Evolutionary conservation across 331 rosid genomes (phyloP), one percentile per base, ranked within the genome.

Genomic region (Rosa hybrid): DNA sequence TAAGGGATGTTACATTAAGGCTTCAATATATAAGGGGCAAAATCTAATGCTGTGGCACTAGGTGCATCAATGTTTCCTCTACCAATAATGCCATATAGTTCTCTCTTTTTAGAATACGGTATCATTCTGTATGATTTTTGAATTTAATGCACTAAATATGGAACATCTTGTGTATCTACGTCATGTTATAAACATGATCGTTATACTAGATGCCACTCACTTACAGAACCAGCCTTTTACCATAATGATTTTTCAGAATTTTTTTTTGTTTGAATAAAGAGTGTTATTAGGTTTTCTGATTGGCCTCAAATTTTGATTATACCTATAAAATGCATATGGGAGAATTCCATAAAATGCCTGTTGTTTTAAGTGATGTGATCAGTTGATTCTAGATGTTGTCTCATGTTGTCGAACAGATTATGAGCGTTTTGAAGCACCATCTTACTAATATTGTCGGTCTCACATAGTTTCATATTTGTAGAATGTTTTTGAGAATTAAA

Each of bases 401-500:
- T 18, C 27, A 42, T 42, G 42, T 41, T 18, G 23, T 17, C 6
- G 21, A 68, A 39, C 25, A 39, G 14, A 54, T 39, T 20, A 25
- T 75, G 44, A 42, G 6, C 20, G 2, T 21, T 59, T 75, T 21
- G 69, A 75, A 41, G 51, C 70, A 0, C 20, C 14, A 41, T 21
- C 54, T 39, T 75, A 75, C 69, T 41, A 12, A 62, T 21, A 12
- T 57, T 48, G 21, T 56, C 11, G 3, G 25, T 74, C 12, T 74
- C 30, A 20, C 12, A 56, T 53, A n/a, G 18, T 74, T 11, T 54
- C 46, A 51, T 38, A 56, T 42, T 2, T 57, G 54, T 41, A 75
- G 16, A 56, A 56, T 21, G 53, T 42, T 30, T 34, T 39, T 42
- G 69, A 75, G 53, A 75, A 54, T 74, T 50, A 49, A 74, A 74